Conservation (phyloP, 2,329 filamentous ascomycete species). For the Leptographium wingfieldii region DNA sequence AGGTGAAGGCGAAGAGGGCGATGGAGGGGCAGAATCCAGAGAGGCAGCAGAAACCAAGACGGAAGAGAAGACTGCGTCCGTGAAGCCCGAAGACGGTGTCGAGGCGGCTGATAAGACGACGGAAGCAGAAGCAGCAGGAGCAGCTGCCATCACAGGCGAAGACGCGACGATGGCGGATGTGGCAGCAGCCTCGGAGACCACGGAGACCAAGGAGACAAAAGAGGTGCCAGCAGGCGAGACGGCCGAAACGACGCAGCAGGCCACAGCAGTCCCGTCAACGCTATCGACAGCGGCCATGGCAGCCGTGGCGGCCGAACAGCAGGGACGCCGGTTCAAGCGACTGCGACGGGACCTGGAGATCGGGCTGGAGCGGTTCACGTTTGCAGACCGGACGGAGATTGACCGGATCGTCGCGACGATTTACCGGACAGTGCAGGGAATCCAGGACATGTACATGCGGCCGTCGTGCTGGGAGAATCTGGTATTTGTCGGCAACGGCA, state of each 20-base stretch:
- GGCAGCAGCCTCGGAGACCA: background rate
- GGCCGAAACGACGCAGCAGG: background rate
- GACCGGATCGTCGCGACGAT: conserved; percentile 76
- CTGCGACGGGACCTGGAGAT: conserved; percentile 60
- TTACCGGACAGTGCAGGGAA: conserved; percentile 68
- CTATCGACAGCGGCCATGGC: conserved; percentile 8
- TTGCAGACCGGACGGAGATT: conserved; percentile 57
- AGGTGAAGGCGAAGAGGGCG: background rate
- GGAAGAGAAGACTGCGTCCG: background rate
- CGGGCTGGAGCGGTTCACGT: conserved; percentile 61
- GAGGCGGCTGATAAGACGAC: background rate
- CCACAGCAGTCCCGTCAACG: conserved; percentile 2
- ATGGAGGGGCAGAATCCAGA: background rate
- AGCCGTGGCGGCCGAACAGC: conserved; percentile 7
- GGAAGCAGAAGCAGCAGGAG: background rate
- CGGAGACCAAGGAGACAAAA: background rate
- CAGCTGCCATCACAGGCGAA: background rate
- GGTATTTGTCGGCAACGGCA: conserved; percentile 84
- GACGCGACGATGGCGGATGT: conserved; percentile 8
- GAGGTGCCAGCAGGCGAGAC: background rate
- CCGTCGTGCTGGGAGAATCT: conserved; percentile 84
- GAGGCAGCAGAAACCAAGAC: background rate
- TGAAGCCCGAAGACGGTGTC: background rate
- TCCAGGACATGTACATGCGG: conserved; percentile 74
- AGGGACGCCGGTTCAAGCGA: conserved; percentile 13